A percentile compares a stretch with the other conserved stretches of the same genome.
Conservation (phyloP, 2,329 filamentous ascomycete species). For the Fusarium cicatricum region DNA sequence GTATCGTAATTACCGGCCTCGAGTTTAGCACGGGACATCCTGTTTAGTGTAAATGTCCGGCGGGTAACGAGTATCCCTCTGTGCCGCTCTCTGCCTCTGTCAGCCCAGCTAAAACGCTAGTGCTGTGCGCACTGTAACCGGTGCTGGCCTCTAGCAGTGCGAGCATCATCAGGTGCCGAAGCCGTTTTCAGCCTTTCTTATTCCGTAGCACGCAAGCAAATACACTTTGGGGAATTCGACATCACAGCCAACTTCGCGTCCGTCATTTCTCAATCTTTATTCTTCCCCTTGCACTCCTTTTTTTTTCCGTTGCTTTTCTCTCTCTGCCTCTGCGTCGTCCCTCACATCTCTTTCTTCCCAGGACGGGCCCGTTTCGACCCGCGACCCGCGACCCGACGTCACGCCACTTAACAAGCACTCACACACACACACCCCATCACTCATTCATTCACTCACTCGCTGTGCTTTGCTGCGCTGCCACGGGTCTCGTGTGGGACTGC, state of each 20-base stretch:
- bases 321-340: slow-evolving; percentile 1
- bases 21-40: background rate
- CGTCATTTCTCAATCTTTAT: background rate
- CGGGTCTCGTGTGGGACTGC: slow-evolving; percentile 26
- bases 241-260: slow-evolving; percentile 2
- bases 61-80: background rate
- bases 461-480: slow-evolving; percentile 21
- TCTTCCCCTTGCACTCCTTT: slow-evolving; percentile 1
- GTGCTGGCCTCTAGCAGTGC: background rate
- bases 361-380: slow-evolving; percentile 11
- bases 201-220: background rate
- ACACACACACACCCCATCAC: background rate
- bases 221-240: slow-evolving; percentile 11
- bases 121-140: slow-evolving; percentile 31
- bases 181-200: slow-evolving; percentile 21
- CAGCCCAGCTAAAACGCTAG: slow-evolving; percentile 6
- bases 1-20: slow-evolving; percentile 41
- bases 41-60: background rate
- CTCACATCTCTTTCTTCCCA: background rate
- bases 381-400: too few relatives aligned
- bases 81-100: background rate
- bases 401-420: slow-evolving; percentile 34
- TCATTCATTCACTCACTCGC: slow-evolving; percentile 8
- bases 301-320: slow-evolving; percentile 3
- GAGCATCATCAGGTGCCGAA: slow-evolving; percentile 12